A percentile compares a stretch with the other conserved stretches of the same genome.
Evolutionary conservation across 208 protist species (phyloP).

Genomic region (Leishmania aethiopica): DNA sequence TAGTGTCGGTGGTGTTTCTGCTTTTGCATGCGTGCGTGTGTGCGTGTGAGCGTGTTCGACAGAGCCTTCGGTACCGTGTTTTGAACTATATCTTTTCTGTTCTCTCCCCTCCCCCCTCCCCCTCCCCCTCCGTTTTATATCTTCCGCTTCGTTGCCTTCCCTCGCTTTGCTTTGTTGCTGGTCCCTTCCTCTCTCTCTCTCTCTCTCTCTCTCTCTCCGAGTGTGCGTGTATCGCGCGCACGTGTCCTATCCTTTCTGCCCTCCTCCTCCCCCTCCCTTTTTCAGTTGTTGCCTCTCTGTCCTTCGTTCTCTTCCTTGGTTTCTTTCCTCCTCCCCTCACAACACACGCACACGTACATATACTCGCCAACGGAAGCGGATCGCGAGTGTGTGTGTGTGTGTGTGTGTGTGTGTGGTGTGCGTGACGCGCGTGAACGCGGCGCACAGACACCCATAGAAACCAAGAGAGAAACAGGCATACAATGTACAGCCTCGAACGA

Average conservation of each 20-base stretch:
- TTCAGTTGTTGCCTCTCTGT: background rate
- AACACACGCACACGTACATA: background rate
- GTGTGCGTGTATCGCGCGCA: background rate
- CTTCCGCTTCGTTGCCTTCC: background rate
- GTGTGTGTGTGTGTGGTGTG: background rate
- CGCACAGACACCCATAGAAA: background rate
- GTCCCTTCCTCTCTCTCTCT: too few species aligned
- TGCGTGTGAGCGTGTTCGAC: background rate
- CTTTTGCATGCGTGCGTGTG: background rate
- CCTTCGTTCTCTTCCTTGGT: conserved; percentile 7
- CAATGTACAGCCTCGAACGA: conserved; percentile 9
- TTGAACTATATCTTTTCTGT: background rate
- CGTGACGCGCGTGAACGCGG: background rate
- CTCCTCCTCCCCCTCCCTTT: background rate
- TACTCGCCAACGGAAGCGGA: background rate
- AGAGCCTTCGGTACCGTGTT: background rate
- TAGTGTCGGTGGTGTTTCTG: background rate
- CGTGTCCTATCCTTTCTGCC: background rate
- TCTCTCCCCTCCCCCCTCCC: background rate
- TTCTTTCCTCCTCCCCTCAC: background rate
- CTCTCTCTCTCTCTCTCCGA: background rate
- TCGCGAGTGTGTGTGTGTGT: background rate
- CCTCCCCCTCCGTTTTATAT: background rate
- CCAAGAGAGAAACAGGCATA: background rate
- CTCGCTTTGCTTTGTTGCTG: background rate